These are phyloP conservation scores for Rosa chinensis DNA, from an alignment of 306 rosid genomes.

Conservation along the genomic window DNA sequence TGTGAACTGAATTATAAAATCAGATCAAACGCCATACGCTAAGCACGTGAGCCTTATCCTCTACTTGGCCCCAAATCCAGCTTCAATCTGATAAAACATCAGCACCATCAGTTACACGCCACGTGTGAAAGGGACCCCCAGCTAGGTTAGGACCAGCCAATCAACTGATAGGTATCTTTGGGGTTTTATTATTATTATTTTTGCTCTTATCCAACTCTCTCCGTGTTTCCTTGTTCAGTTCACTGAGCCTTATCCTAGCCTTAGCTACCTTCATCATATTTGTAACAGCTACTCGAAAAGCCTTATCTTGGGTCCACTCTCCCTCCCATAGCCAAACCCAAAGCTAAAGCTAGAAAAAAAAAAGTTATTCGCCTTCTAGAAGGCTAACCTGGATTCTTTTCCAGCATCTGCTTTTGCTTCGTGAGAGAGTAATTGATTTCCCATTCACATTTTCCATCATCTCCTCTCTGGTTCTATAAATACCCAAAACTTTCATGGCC, in stretches of 20 bases:
- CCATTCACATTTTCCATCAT: background rate
- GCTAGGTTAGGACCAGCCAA: background rate
- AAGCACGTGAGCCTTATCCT: background rate
- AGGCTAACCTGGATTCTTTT: background rate
- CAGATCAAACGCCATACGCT: background rate
- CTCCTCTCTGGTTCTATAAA: background rate
- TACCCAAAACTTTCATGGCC: background rate
- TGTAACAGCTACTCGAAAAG: background rate
- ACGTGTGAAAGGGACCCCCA: background rate
- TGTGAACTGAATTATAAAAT: background rate
- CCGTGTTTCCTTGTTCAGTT: background rate
- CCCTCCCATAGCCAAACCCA: background rate
- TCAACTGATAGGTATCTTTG: background rate
- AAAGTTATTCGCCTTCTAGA: slow-evolving; percentile 5
- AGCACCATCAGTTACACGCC: background rate
- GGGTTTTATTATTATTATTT: background rate
- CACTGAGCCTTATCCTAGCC: background rate
- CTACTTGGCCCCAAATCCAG: background rate
- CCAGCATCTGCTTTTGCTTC: background rate
- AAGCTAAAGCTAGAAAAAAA: background rate
- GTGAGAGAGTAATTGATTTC: background rate
- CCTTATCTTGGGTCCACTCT: background rate
- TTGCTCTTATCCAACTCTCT: background rate
- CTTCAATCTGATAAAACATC: background rate
- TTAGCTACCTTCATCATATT: background rate